Evolutionary conservation across 1,139 yeast species (phyloP).

Genomic region (Saccharomyces hybrid): DNA sequence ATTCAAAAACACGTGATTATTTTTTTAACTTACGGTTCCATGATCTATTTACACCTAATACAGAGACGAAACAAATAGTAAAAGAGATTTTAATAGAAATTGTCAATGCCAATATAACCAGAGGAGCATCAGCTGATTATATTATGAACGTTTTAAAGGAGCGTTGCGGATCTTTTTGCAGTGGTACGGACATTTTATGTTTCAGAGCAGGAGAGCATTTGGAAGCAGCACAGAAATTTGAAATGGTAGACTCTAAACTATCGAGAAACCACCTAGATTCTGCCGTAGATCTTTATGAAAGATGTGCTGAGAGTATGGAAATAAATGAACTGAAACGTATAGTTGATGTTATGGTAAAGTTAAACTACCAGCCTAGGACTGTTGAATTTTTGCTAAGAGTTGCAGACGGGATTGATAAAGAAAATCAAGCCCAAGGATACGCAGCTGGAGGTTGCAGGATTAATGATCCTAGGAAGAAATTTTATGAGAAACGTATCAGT

Average conservation of each 20-base stretch:
- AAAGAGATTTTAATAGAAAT: slow-evolving; percentile 84
- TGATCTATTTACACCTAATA: slow-evolving; percentile 66
- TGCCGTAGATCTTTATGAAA: slow-evolving; percentile 69
- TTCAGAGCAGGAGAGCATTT: slow-evolving; percentile 91
- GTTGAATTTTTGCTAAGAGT: slow-evolving; percentile 73
- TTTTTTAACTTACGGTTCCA: slow-evolving; percentile 45
- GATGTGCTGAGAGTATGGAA: slow-evolving; percentile 70
- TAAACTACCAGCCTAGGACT: slow-evolving; percentile 79
- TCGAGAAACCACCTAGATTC: slow-evolving; percentile 62
- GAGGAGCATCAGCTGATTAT: slow-evolving; percentile 86
- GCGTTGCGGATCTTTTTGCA: slow-evolving; percentile 91
- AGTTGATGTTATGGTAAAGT: slow-evolving; percentile 64
- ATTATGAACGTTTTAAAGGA: slow-evolving; percentile 85
- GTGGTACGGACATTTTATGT: slow-evolving; percentile 85
- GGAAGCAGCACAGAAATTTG: slow-evolving; percentile 75
- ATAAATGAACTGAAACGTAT: slow-evolving; percentile 78
- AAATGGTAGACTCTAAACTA: slow-evolving; percentile 60
- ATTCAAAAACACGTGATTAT: slow-evolving; percentile 50
- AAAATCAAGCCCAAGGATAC: slow-evolving; percentile 48
- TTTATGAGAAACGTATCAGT: slow-evolving; percentile 43
- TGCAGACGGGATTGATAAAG: slow-evolving; percentile 60
- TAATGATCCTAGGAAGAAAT: slow-evolving; percentile 40
- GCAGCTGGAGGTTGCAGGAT: slow-evolving; percentile 43
- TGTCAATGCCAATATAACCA: slow-evolving; percentile 76
- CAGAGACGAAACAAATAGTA: slow-evolving; percentile 55